Base-by-base conservation (phyloP, 2,329 filamentous ascomycete species). In the Microthyrium microscopicum region DNA sequence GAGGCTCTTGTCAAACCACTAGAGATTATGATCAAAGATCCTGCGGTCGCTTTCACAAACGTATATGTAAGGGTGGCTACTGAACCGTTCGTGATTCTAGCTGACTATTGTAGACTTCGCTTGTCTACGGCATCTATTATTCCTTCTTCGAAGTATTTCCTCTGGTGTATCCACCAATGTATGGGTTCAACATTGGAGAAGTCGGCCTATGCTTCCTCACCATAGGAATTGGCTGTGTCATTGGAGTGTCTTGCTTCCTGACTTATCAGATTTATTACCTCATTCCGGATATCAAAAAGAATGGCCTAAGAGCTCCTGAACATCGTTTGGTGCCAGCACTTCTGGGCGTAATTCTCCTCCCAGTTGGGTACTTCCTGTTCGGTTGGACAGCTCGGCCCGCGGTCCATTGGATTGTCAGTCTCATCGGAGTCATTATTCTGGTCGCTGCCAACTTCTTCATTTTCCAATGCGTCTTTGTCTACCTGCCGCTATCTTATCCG, bases 91-190 rank as follows among this genome's bases (percentile, higher is more conserved):
- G 63, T 77, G 41, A 49, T 70, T 38, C 75, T 77, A 49, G 62
- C 70, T 1, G 68, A 73, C 44, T 36, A 73, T 24, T 77, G 76
- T 51, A 70, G 64, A 64, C 34, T 61, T 76, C 42, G 63, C 69
- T n/a, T n/a, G n/a, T n/a, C 42, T 77, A 74, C 50, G 67, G 60
- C 34, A 72, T 70, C 46, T 72, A 70, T 55, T 66, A 66, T 40
- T 56, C 56, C 12, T 77, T 66, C 53, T 77, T 77, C 46, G 72
- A 77, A 44, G 66, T 66, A n/a, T 77, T 77, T 49, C 71, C 72
- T 4, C 54, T 74, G 11, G 70, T 77, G 35, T 78, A 73, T 47
- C 60, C 62, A 3, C 59, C 59, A 25, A 55, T 64, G 44, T 77
- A 78, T 51, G 50, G 55, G 46, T 74, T 78, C 62, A 64, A 59